Percentiles rank a stretch among this genome's conserved stretches.
These are phyloP conservation scores for Suillus fuscotomentosus DNA, from an alignment of 768 basidiomycete species.

Conservation along the genomic window DNA sequence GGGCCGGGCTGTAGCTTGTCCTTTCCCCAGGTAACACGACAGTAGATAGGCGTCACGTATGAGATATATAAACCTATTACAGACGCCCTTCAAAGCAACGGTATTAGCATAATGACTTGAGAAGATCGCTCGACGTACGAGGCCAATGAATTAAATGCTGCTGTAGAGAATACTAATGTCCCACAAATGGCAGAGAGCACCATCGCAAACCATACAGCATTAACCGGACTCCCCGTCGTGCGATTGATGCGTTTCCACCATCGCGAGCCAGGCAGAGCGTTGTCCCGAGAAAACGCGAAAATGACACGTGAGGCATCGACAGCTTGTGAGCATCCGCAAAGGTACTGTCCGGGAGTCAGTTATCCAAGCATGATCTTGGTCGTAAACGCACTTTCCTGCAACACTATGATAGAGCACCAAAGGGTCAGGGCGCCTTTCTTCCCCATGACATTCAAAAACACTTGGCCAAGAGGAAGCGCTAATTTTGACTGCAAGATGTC, in stretches of 20 bases:
- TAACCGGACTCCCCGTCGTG: constrained; percentile 34
- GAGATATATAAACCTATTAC: constrained; percentile 37
- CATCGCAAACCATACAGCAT: constrained; percentile 42
- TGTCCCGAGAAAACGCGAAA: constrained; percentile 41
- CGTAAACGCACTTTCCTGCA: constrained; percentile 33
- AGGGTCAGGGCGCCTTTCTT: constrained; percentile 41
- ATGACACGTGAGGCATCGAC: constrained; percentile 47
- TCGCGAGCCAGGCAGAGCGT: constrained; percentile 37
- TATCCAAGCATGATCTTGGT: neutral
- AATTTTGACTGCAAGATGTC: constrained; percentile 31
- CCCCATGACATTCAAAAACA: constrained; percentile 38
- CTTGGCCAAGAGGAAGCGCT: constrained; percentile 40
- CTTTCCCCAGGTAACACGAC: constrained; percentile 35
- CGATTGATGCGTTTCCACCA: constrained; percentile 36
- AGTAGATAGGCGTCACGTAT: constrained; percentile 36
- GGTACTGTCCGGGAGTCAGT: constrained; percentile 26
- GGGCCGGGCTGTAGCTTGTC: constrained; percentile 33
- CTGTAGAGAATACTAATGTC: constrained; percentile 31
- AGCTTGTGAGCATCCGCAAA: constrained; percentile 44
- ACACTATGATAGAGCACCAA: constrained; percentile 43
- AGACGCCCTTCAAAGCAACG: constrained; percentile 20
- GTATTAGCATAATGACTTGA: neutral
- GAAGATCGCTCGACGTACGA: constrained; percentile 22
- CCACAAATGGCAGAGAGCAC: constrained; percentile 29
- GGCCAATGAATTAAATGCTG: constrained; percentile 33